These are phyloP conservation scores for Phytomonas francai DNA, from an alignment of 208 protist genomes.

Conservation along the genomic window DNA sequence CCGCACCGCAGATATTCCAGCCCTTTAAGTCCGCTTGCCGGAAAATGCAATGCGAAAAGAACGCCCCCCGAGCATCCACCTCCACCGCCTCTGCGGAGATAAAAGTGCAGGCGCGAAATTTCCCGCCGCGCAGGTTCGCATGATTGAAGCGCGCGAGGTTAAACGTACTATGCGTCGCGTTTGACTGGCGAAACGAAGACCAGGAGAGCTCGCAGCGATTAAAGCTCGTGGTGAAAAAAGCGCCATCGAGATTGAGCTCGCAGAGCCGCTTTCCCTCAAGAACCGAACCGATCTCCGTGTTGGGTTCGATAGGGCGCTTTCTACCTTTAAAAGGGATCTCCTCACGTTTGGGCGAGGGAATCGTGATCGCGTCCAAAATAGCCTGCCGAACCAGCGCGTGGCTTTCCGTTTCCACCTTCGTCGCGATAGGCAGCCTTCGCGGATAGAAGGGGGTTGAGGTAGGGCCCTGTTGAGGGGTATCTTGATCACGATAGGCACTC, in stretches of 20 bases:
- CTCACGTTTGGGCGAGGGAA: no score
- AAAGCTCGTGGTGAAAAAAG: slow-evolving; percentile 48
- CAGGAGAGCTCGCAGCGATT: slow-evolving; percentile 54
- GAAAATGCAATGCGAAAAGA: slow-evolving; percentile 77
- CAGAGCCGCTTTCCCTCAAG: slow-evolving; percentile 63
- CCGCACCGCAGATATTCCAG: slow-evolving; percentile 65
- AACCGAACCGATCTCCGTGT: slow-evolving; percentile 31
- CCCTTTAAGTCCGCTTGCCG: slow-evolving; percentile 34
- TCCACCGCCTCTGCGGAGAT: slow-evolving; percentile 27
- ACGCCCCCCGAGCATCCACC: slow-evolving; percentile 24
- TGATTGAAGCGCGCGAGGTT: slow-evolving; percentile 36
- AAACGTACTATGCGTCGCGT: slow-evolving; percentile 52
- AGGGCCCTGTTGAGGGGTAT: no score
- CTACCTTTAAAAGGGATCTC: no score
- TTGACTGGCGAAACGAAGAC: slow-evolving; percentile 21
- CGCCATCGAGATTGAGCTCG: slow-evolving; percentile 39
- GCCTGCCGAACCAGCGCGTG: no score
- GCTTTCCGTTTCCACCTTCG: no score
- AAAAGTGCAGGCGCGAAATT: slow-evolving; percentile 79
- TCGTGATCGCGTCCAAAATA: no score
- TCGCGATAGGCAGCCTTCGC: no score
- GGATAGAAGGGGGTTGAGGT: no score
- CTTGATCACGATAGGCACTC: no score
- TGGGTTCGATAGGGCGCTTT: not conserved
- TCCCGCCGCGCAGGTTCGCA: slow-evolving; percentile 29